These are phyloP conservation scores for Pythium diclinum DNA, from an alignment of 352 stramenopile genomes.

Conservation along the genomic window DNA sequence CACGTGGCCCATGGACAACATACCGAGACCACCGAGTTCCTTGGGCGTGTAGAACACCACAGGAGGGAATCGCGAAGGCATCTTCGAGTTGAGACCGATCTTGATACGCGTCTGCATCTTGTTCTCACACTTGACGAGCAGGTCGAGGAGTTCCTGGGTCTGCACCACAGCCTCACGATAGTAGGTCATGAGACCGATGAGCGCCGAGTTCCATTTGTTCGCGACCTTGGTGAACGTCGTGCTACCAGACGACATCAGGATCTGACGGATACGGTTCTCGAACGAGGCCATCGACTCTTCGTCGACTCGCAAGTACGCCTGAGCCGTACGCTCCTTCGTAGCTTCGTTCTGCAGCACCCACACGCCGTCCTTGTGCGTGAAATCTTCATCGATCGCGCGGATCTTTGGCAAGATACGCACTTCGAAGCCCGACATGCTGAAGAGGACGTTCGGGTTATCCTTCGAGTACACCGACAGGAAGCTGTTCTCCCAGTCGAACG, in stretches of 20 bases:
- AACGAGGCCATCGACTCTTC: constrained; percentile 95
- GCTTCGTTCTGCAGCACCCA: constrained; percentile 99
- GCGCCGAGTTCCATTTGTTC: constrained; percentile 98
- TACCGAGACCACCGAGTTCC: constrained; percentile 98
- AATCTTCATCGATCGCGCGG: constrained; percentile 88
- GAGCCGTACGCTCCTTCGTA: constrained; percentile 99
- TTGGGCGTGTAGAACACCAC: constrained; percentile 99
- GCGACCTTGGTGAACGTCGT: constrained; percentile 99
- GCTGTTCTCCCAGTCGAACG: constrained; percentile 99
- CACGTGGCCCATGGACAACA: constrained; percentile 99
- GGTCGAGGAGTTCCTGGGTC: constrained; percentile 98
- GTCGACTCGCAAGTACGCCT: constrained; percentile 96
- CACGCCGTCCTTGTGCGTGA: constrained; percentile 97
- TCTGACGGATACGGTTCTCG: constrained; percentile 99
- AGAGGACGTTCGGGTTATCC: constrained; percentile 99
- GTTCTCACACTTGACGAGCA: constrained; percentile 99
- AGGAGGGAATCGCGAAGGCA: constrained; percentile 98
- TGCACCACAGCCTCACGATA: constrained; percentile 99
- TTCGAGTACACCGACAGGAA: constrained; percentile 99
- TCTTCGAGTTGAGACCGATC: constrained; percentile 99
- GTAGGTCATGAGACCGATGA: constrained; percentile 99
- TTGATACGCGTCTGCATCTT: constrained; percentile 99
- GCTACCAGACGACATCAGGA: constrained; percentile 99
- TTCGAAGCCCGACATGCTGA: constrained; percentile 99
- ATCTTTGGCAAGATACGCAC: constrained; percentile 93